Base-by-base conservation (phyloP, 2,329 filamentous ascomycete species). In the Falciphora oryzae region DNA sequence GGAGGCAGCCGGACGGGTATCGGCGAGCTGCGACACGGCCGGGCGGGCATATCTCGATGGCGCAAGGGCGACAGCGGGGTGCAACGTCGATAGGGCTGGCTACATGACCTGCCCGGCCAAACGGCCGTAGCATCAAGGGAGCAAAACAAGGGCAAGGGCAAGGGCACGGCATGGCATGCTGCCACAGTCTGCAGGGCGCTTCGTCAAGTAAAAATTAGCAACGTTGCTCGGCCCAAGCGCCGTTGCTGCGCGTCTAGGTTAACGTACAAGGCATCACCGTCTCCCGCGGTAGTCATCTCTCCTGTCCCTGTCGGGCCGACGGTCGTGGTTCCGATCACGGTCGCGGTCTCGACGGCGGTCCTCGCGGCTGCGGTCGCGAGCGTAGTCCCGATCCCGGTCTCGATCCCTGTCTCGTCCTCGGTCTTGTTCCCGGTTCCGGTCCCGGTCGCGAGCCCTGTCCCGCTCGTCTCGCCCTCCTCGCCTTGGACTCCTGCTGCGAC, bases 401-500 rank as follows among this genome's bases (percentile, higher is more conserved):
- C 69, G 64, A 50, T 71, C 70, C 64, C 72, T 71, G 31, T 67
- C 68, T 57, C 66, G 58, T 25, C 65, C 65, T 63, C 71, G 67
- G 56, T 73, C 73, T n/a, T n/a, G n/a, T n/a, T n/a, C n/a, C 31
- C 70, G 69, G 65, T 80, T 75, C 58, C 74, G 72, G 67, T 74
- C 70, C 44, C 75, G 74, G 63, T 77, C 71, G 69, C 70, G 75
- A 67, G 65, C 32, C 61, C 59, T 59, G 28, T 68, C 67, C 38
- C 68, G 64, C 57, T 65, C 67, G 29, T 69, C 68, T 27, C 65
- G 31, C n/a, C 65, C 59, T 57, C 65, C 59, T 57, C 58, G 58
- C 31, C 70, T 73, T 27, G 70, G 73, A 60, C 72, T 73, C 63
- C 69, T 72, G 72, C 78, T 80, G 63, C 80, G 81, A 66, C 78